These are phyloP conservation scores for Ganoderma resinaceum DNA, from an alignment of 1,284 basidiomycete species.

Conservation along the genomic window DNA sequence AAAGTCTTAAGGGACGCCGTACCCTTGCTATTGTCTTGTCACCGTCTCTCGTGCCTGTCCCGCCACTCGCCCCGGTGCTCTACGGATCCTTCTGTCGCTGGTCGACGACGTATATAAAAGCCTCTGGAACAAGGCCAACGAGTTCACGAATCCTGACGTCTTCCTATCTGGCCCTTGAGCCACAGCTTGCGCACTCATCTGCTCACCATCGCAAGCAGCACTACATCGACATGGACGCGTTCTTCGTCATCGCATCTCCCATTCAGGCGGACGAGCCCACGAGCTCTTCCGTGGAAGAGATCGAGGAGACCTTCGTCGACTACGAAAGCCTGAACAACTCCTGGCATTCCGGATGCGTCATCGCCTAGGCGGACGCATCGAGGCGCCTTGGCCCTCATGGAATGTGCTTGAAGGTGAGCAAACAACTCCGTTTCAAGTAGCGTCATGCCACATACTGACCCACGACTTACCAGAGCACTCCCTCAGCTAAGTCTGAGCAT, in stretches of 20 bases:
- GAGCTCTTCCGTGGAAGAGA: slow-evolving; percentile 15
- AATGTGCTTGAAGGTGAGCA: slow-evolving; percentile 14
- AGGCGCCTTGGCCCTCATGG: not conserved
- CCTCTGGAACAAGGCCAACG: slow-evolving; percentile 1
- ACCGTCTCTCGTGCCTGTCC: slow-evolving; percentile 25
- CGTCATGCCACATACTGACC: not conserved
- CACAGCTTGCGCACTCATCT: slow-evolving; percentile 12
- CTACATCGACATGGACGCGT: slow-evolving; percentile 26
- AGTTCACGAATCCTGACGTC: slow-evolving; percentile 20
- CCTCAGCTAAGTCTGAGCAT: not conserved
- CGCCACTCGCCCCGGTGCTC: slow-evolving; percentile 14
- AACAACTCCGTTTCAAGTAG: not conserved
- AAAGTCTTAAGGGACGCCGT: slow-evolving; percentile 22
- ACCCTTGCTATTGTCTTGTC: slow-evolving; percentile 26
- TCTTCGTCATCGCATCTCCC: slow-evolving; percentile 31
- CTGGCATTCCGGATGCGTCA: slow-evolving; percentile 20
- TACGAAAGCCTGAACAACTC: slow-evolving; percentile 16
- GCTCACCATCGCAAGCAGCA: slow-evolving; percentile 7
- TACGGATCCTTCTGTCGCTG: slow-evolving; percentile 11
- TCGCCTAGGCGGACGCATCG: slow-evolving; percentile 16
- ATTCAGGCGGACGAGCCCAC: slow-evolving; percentile 25
- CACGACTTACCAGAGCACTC: not conserved
- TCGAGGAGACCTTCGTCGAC: slow-evolving; percentile 26
- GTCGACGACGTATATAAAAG: slow-evolving; percentile 26
- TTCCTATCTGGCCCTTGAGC: slow-evolving; percentile 16